A percentile compares a stretch with the other conserved stretches of the same genome.
Conservation (phyloP, 768 basidiomycete species). For the Termitomyces titanicus region DNA sequence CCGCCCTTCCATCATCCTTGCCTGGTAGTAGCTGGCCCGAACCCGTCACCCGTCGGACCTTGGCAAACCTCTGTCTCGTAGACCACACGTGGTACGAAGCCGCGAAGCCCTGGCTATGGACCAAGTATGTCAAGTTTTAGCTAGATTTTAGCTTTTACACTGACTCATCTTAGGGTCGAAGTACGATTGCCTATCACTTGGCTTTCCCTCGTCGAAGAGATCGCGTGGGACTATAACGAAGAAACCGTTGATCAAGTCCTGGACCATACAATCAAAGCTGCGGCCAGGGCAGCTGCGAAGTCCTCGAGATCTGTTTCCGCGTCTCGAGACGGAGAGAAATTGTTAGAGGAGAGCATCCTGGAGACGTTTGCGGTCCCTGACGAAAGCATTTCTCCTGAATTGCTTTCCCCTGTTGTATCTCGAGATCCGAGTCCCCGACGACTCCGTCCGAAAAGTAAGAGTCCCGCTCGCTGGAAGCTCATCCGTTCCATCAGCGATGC, state of each 20-base stretch:
- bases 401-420: constrained; percentile 76
- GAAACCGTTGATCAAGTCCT: constrained; percentile 63
- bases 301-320: constrained; percentile 30
- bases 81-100: constrained; percentile 77
- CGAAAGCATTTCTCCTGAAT: constrained; percentile 65
- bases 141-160: background rate
- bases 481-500: constrained; percentile 77
- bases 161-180: constrained; percentile 45
- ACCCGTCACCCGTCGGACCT: constrained; percentile 55
- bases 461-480: constrained; percentile 82
- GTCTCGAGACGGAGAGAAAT: constrained; percentile 37
- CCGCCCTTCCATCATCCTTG: constrained; percentile 67
- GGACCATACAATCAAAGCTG: constrained; percentile 64
- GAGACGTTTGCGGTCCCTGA: constrained; percentile 61
- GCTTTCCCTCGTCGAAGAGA: constrained; percentile 77
- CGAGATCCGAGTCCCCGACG: constrained; percentile 82
- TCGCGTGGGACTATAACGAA: constrained; percentile 70
- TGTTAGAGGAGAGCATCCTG: constrained; percentile 59
- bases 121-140: constrained; percentile 37
- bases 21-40: constrained; percentile 73
- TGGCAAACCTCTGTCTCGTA: constrained; percentile 72
- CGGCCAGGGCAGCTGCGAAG: constrained; percentile 57
- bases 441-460: constrained; percentile 71
- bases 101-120: constrained; percentile 89
- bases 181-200: constrained; percentile 82